Evolutionary conservation across 1,139 yeast species (phyloP).

Genomic region (Taphrina deformans): DNA sequence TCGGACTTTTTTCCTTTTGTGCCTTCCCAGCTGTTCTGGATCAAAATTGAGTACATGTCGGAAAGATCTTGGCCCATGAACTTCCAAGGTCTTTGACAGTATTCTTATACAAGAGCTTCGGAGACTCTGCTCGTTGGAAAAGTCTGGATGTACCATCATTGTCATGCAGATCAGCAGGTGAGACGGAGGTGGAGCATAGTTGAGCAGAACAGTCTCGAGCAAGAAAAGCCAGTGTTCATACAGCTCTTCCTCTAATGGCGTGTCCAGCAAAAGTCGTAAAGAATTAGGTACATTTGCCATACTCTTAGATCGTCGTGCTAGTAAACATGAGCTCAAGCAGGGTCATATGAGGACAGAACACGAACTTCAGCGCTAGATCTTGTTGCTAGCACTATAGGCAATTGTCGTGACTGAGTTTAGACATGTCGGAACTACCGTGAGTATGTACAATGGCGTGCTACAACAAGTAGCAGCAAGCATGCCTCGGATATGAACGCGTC

Average conservation of each 20-base stretch:
- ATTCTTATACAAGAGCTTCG: not conserved
- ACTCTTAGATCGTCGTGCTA: too few species aligned
- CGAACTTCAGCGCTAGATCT: not conserved
- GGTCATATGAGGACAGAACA: not conserved
- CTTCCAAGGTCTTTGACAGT: not conserved
- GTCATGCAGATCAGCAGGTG: slow-evolving; percentile 24
- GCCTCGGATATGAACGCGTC: too few species aligned
- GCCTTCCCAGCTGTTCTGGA: not conserved
- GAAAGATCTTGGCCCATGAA: slow-evolving; percentile 1
- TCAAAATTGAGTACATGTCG: not conserved
- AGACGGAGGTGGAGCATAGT: slow-evolving; percentile 4
- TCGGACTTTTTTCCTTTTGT: not conserved
- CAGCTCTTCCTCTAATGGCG: slow-evolving; percentile 27
- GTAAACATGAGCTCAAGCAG: too few species aligned
- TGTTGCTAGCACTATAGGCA: not conserved
- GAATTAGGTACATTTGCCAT: not conserved
- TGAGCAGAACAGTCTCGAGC: slow-evolving; percentile 10
- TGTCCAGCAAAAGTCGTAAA: slow-evolving; percentile 6
- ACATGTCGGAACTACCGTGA: not conserved
- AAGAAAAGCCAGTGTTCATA: not conserved
- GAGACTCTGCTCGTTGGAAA: not conserved
- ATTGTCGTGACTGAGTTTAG: not conserved
- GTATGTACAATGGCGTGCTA: too few species aligned
- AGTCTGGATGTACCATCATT: slow-evolving; percentile 16
- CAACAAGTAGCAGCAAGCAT: too few species aligned